Evolutionary conservation across 805 yeast species (phyloP), one percentile per base, ranked within the genome.

Genomic region (Nakazawaea wickerhamii): DNA sequence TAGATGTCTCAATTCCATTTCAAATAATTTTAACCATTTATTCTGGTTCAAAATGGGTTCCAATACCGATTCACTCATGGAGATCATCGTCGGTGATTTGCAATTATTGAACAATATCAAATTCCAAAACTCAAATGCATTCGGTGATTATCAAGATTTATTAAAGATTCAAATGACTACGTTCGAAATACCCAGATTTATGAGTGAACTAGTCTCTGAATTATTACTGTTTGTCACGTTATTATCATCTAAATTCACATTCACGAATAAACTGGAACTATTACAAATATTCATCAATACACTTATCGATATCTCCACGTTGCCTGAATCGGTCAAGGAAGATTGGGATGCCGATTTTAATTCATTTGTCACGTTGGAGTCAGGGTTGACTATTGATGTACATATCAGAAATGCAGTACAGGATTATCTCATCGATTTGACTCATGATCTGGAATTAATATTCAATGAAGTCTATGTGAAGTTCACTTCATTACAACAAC

Each of bases 361-460:
- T 53, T 61, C 59, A 3, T 88, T 77, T 57, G 84, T 87, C 5
- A 75, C 89, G 2, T 82, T 77, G 27, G 89, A 85, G 44, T 70
- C 86, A 2, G 96, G 88, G 1, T 68, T 89, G 25, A 63, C 81
- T 0, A 63, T 80, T 0, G 75, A 73, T 4, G 60, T 61, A 8
- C 59, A 72, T 2, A 73, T 81, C 1, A 72, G 98, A 41, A 83
- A 79, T 38, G 71, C 84, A 0, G 64, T 81, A 1, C 66, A 68
- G 21, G 87, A 81, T 22, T 71, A 77, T 26, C 49, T 85, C 4
- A 60, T 73, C 0, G 80, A 77, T 17, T 50, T 80, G 27, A 65
- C 71, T 28, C 63, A 60, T 4, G 36, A 39, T 0, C 64, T 73
- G 7, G 41, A 47, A 1, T 26, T 32, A 11, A 17, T 53, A n/a